Conservation (phyloP, 208 protist genomes). For the Phytomonas francai region DNA sequence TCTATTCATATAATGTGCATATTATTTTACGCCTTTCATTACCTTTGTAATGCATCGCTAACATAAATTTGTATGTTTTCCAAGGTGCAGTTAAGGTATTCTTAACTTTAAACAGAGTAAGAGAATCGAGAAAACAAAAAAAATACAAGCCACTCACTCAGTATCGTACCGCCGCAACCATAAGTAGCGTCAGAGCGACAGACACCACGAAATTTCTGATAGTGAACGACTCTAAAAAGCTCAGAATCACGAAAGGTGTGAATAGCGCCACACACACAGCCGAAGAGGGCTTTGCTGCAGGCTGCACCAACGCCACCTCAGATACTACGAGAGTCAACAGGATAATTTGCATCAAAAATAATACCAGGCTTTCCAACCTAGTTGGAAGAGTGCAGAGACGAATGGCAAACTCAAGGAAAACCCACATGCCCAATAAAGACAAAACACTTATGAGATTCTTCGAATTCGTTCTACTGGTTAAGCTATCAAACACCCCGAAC, state of each 20-base stretch:
- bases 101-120: conserved; percentile 8
- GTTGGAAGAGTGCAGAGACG: neutral
- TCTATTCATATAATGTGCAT: neutral
- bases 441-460: neutral
- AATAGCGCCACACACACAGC: neutral
- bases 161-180: neutral
- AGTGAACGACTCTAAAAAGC: neutral
- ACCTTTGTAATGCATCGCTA: conserved; percentile 2
- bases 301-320: neutral
- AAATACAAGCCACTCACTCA: conserved; percentile 6
- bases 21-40: neutral
- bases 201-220: neutral
- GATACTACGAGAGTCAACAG: neutral
- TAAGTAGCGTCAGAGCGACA: neutral
- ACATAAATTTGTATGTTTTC: neutral
- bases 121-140: conserved; percentile 9
- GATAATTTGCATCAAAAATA: neutral
- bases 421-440: neutral
- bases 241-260: neutral
- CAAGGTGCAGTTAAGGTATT: neutral
- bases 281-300: neutral
- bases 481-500: neutral
- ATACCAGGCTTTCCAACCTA: neutral
- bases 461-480: neutral
- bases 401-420: neutral